These are phyloP conservation scores for Musa acuminata DNA, from an alignment of 176 grass and related monocot species.

Conservation along the genomic window DNA sequence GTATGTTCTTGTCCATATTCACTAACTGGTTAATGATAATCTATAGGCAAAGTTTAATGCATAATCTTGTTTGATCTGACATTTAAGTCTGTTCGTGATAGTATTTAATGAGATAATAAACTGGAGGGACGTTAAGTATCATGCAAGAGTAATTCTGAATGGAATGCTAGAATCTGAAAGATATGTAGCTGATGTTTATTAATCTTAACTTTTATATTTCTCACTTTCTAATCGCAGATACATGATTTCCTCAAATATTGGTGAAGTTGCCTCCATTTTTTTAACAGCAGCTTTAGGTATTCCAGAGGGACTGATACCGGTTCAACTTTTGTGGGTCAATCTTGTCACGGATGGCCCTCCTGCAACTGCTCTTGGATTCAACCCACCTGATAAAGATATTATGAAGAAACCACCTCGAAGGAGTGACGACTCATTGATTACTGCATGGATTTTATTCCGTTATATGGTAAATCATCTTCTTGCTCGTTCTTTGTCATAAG, in stretches of 20 bases:
- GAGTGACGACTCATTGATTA: constrained; percentile 80
- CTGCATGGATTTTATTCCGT: constrained; percentile 91
- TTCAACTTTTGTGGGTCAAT: constrained; percentile 97
- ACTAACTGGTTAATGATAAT: not conserved
- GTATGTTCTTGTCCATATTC: not conserved
- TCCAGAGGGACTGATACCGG: constrained; percentile 94
- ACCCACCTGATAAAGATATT: constrained; percentile 92
- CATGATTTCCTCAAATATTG: constrained; percentile 98
- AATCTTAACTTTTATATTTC: not conserved
- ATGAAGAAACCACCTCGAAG: constrained; percentile 95
- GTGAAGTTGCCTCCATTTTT: constrained; percentile 95
- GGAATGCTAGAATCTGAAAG: too few relatives aligned
- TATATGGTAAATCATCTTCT: constrained; percentile 54
- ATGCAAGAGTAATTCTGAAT: too few relatives aligned
- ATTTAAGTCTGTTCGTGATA: too few relatives aligned
- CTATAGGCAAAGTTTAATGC: not conserved
- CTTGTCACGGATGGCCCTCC: constrained; percentile 91
- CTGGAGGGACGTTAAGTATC: too few relatives aligned
- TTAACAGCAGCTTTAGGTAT: constrained; percentile 91
- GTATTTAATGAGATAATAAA: too few relatives aligned
- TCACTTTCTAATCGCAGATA: constrained; percentile 48
- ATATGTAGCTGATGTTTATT: not conserved
- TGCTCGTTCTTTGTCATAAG: not conserved
- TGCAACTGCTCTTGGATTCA: constrained; percentile 94
- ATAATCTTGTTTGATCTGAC: not conserved